Percentiles rank a stretch among this genome's conserved stretches.
These are phyloP conservation scores for Staphylotrichum tortipilum DNA, from an alignment of 495 filamentous ascomycete genomes.

Conservation along the genomic window DNA sequence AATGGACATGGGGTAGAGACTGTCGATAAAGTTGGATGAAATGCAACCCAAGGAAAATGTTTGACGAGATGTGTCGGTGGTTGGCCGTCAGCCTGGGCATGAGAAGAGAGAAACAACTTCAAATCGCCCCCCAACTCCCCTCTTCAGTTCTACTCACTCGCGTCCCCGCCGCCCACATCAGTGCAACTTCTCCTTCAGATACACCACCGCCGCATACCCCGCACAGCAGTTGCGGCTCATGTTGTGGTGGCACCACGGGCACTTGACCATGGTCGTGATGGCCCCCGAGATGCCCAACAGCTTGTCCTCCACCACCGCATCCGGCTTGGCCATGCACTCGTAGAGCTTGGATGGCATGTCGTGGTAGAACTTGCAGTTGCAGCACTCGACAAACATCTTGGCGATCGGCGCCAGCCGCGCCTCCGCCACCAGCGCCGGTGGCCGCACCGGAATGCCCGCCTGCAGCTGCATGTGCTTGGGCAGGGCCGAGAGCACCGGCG, in stretches of 20 bases:
- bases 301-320: slow-evolving; percentile 43
- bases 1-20: background rate
- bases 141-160: background rate
- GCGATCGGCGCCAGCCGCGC: slow-evolving; percentile 40
- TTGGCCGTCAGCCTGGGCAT: too few species aligned
- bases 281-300: slow-evolving; percentile 42
- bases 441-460: slow-evolving; percentile 8
- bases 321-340: slow-evolving; percentile 60
- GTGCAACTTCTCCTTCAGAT: slow-evolving; percentile 49
- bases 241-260: slow-evolving; percentile 70
- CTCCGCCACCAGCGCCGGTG: slow-evolving; percentile 2
- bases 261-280: slow-evolving; percentile 53
- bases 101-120: background rate
- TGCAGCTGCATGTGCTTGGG: slow-evolving; percentile 29
- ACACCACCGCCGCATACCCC: slow-evolving; percentile 62
- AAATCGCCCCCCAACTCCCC: background rate
- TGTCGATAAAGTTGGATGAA: background rate
- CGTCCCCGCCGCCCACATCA: slow-evolving; percentile 1
- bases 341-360: slow-evolving; percentile 70
- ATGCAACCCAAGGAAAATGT: background rate
- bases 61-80: too few species aligned
- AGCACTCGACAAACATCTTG: slow-evolving; percentile 76
- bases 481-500: slow-evolving; percentile 16
- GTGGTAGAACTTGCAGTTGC: slow-evolving; percentile 72
- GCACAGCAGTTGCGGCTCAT: slow-evolving; percentile 67